These are phyloP conservation scores for Houttuynia cordata DNA, from an alignment of 164 flowering plant species.

Conservation along the genomic window DNA sequence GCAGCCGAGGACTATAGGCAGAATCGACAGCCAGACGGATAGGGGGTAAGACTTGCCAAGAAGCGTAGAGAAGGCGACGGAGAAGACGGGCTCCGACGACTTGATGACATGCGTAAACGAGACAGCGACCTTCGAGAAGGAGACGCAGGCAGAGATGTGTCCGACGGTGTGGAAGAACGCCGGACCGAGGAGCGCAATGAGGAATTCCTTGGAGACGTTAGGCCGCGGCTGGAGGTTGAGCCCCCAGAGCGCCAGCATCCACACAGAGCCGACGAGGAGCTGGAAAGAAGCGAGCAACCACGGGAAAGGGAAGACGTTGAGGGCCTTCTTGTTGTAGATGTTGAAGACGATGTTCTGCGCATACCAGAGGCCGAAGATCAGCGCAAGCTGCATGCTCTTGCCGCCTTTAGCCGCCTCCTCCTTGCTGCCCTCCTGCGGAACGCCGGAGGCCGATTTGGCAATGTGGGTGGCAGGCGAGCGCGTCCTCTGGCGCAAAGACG, in stretches of 20 bases:
- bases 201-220: slow-evolving; percentile 53
- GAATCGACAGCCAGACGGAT: slow-evolving; percentile 65
- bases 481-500: background rate
- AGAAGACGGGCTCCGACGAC: slow-evolving; percentile 79
- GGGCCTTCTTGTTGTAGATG: slow-evolving; percentile 76
- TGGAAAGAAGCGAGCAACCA: slow-evolving; percentile 87
- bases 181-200: slow-evolving; percentile 74
- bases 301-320: slow-evolving; percentile 71
- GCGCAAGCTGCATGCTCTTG: slow-evolving; percentile 39
- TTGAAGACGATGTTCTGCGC: slow-evolving; percentile 82
- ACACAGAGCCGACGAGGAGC: slow-evolving; percentile 64
- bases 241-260: slow-evolving; percentile 77
- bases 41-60: slow-evolving; percentile 73
- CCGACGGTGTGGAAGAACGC: slow-evolving; percentile 87
- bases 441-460: slow-evolving; percentile 23
- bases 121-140: slow-evolving; percentile 92
- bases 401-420: slow-evolving; percentile 24
- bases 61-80: slow-evolving; percentile 61
- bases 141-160: slow-evolving; percentile 83
- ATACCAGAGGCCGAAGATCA: slow-evolving; percentile 83
- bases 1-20: slow-evolving; percentile 80
- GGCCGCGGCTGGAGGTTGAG: slow-evolving; percentile 65
- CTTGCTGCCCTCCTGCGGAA: slow-evolving; percentile 19
- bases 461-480: background rate
- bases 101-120: slow-evolving; percentile 93